Evolutionary conservation across 129 eudicot species (phyloP), one percentile per base, ranked within the genome.

Genomic region (Cynara cardunculus): DNA sequence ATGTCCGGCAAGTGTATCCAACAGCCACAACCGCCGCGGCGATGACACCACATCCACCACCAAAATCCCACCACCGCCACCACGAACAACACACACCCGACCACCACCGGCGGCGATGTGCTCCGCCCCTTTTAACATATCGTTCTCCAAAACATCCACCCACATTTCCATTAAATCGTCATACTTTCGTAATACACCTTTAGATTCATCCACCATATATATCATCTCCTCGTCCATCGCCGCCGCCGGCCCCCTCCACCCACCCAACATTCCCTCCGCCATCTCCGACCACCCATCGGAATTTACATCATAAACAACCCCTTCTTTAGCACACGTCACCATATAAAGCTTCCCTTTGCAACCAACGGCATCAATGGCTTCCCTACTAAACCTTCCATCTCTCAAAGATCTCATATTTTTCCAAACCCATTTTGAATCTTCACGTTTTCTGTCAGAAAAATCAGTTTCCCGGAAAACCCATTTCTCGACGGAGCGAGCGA

Each of bases 161-260:
- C 96, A 94, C 56, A 13, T 7, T 56, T 89, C 93, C 71, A 27
- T 70, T 8, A 4, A 85, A 37, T 81, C 59, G 69, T 86, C 86
- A 25, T 90, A 94, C 81, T 72, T 89, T 49, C 73, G 85, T 84
- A 94, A 72, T 18, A 75, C 76, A 14, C 97, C 97, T 76, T 65
- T 84, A 0, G 77, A 41, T 32, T 87, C 96, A 71, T 94, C 97
- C 68, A 92, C 92, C 85, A 81, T 66, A 31, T 84, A 92, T 0
- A 94, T 77, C 3, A 19, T 64, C 64, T 94, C 89, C 76, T 94
- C 98, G 0, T 78, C 89, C 91, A 92, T 84, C 22, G 97, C 86
- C 34, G 94, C 91, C 74, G 94, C 98, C 41, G 98, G 98, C 5
- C 98, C 98, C 49, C 82, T 85, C 98, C 98, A 94, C 7, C 98